Percentiles rank a stretch among this genome's conserved stretches.
These are phyloP conservation scores for Botrytis cinerea DNA, from an alignment of 2,329 filamentous ascomycete species.

Conservation along the genomic window DNA sequence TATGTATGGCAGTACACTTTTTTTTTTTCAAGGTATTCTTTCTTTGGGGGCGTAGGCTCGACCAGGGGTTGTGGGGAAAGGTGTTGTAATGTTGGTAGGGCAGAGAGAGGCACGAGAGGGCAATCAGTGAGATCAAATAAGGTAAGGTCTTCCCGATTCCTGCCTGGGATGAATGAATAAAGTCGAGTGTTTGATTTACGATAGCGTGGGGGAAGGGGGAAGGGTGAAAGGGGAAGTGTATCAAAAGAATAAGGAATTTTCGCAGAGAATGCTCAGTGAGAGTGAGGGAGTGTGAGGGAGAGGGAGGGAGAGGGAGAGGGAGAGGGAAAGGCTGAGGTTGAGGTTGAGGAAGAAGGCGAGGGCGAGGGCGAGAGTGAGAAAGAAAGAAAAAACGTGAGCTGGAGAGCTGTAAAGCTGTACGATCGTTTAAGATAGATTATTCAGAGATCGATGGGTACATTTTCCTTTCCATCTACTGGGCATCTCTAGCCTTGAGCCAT, in stretches of 20 bases:
- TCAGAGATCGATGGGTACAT: slow-evolving; percentile 7
- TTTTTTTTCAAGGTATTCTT: background rate
- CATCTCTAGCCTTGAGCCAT: background rate
- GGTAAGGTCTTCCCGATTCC: slow-evolving; percentile 9
- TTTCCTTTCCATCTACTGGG: background rate
- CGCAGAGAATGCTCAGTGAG: background rate
- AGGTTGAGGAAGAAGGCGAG: background rate
- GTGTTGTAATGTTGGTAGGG: slow-evolving; percentile 14
- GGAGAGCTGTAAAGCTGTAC: background rate
- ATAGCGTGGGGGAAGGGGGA: background rate
- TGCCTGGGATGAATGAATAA: slow-evolving; percentile 9
- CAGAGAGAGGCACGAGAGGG: slow-evolving; percentile 11
- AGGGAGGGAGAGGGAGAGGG: background rate
- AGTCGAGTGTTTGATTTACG: background rate
- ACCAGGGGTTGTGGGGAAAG: slow-evolving; percentile 18
- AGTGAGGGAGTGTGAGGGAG: too few species aligned
- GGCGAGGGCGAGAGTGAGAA: background rate
- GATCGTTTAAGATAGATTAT: slow-evolving; percentile 1
- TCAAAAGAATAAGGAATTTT: slow-evolving; percentile 19
- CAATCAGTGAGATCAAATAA: background rate
- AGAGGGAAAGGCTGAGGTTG: too few species aligned
- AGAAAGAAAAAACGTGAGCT: background rate
- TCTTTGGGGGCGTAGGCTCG: slow-evolving; percentile 4
- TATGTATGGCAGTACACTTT: slow-evolving; percentile 6
- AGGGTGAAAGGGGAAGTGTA: background rate